Base-by-base conservation (phyloP, 2,329 filamentous ascomycete species). In the Trichoderma lentiforme region DNA sequence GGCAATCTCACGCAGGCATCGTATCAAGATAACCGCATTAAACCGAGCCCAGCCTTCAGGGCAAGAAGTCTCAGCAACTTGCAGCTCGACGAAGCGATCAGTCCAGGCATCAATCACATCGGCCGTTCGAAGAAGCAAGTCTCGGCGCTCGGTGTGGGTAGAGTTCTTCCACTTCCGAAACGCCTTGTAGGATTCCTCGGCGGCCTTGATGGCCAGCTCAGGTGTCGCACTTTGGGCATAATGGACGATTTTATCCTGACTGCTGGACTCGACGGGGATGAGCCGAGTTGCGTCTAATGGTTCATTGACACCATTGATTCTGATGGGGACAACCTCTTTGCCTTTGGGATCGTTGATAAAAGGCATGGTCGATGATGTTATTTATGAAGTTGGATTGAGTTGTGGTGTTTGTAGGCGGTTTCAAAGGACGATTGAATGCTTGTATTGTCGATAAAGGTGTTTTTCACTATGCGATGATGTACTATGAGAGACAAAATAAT, bases 81-180 rank as follows among this genome's bases (percentile, higher is more conserved):
- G 88, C 79, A 90, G 91, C 32, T 83, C 78, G 12, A 81, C 82
- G n/a, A 93, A 81, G 79, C 94, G 91, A 7, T 88, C 86, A 30
- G 83, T 83, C 11, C 91, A 87, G 32, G 79, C 81, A 39, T 88
- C 84, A 73, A 95, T 83, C 63, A 94, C 81, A 11, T 90, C 88
- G 8, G 91, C 90, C 0, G 92, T 90, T 77, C 88, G 90, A 71
- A 92, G 83, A 72, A 97, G 85, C 74, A 96, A 89, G 74, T 91
- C 88, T 43, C 92, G 89, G 43, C 92, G 90, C 24, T 85, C 78
- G 36, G 83, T 78, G 1, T 90, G 87, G 62, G 88, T 89, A 3
- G 87, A 87, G 74, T 87, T 87, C 57, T 87, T 86, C 94, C 93
- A 97, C 72, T 86, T 81, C 53, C 86, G 86, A 80, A 93, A 91